Base-by-base conservation (phyloP, 306 rosid species). In the Sindora glabra region DNA sequence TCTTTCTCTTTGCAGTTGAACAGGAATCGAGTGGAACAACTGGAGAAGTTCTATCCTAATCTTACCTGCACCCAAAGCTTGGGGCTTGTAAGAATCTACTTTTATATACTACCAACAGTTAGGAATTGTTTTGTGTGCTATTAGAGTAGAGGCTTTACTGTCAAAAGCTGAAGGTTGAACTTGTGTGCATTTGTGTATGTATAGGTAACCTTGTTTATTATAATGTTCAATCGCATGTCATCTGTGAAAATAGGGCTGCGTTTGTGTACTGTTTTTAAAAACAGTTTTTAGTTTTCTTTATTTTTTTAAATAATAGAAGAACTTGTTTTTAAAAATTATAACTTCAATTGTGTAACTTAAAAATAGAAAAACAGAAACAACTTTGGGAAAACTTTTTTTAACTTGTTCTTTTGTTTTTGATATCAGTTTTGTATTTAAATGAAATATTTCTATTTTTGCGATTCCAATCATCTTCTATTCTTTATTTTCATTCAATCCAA, bases 11-110 rank as follows among this genome's bases (percentile, higher is more conserved):
- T 78, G 77, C 90, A 92, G 99, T 42, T 92, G 86, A 85, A 77
- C 59, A 92, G 78, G 29, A 79, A 86, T 62, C 89, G 90, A 45
- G 78, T 74, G 45, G 94, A 92, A 69, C 96, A 83, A 71, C 75
- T 92, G 76, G 94, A 86, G 61, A 92, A 89, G 77, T 79, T 76
- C 73, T 92, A 79, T 78, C 99, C 95, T 19, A 89, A 86, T 74
- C 81, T 92, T 59, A 86, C 82, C 59, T 78, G 87, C 83, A 92
- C 99, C 49, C 96, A 89, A 79, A 86, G 73, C 78, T 78, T 92
- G 70, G 96, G 96, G 59, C 95, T 72, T 76, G 99, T 92, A 68
- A 80, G 89, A 7, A 70, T 59, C 64, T 58, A 64, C 26, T 53
- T 58, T 25, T 40, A 46, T 56, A 29, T 58, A 55, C 50, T 64